These are phyloP conservation scores for Vigna unguiculata DNA, from an alignment of 306 rosid genomes.

Conservation along the genomic window DNA sequence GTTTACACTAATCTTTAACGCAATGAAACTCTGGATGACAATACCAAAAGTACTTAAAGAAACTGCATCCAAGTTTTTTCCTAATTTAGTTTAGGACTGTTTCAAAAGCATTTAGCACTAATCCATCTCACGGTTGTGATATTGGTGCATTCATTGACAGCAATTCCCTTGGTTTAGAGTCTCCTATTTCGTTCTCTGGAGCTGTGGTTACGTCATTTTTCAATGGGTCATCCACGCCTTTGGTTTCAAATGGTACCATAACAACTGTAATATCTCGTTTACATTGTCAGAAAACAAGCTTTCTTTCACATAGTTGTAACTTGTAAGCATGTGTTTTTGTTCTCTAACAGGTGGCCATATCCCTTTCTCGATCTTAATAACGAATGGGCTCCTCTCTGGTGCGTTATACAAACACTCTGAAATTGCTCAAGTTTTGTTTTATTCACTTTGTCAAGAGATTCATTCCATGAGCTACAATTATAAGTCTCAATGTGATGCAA, in stretches of 20 bases:
- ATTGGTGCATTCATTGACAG: conserved; percentile 50
- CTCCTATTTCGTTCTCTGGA: conserved; percentile 80
- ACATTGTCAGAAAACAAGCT: background rate
- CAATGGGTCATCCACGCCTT: conserved; percentile 70
- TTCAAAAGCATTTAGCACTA: background rate
- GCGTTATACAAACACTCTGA: conserved; percentile 8
- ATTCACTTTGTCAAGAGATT: too few species aligned
- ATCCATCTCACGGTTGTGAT: conserved; percentile 12
- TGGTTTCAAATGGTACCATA: conserved; percentile 41
- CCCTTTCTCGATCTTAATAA: conserved; percentile 81
- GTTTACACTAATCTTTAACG: background rate
- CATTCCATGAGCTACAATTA: too few species aligned
- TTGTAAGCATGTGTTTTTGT: background rate
- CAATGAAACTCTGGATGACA: background rate
- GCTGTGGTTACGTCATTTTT: conserved; percentile 68
- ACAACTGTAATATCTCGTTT: background rate
- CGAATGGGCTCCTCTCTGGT: conserved; percentile 87
- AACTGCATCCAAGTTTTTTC: background rate
- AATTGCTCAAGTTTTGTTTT: background rate
- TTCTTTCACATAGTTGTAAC: background rate
- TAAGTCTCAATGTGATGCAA: too few species aligned
- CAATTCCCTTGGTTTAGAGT: conserved; percentile 84
- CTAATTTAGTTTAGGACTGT: background rate
- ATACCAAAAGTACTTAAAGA: background rate
- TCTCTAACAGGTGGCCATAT: conserved; percentile 69